Evolutionary conservation across 495 filamentous ascomycete genomes (phyloP), one percentile per base, ranked within the genome.

Genomic region (Friedmanniomyces endolithicus): DNA sequence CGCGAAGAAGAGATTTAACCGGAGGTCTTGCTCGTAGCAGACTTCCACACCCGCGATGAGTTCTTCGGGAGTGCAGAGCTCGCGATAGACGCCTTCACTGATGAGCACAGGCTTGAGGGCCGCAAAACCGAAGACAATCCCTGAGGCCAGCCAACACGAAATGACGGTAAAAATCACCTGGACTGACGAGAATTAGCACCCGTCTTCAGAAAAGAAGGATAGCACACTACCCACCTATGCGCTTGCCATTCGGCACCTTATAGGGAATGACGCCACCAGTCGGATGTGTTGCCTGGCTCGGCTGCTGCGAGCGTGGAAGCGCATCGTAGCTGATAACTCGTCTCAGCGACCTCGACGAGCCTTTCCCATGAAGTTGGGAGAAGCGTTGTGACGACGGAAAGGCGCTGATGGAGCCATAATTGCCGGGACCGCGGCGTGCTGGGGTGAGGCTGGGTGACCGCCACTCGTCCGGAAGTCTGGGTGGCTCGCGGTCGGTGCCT

Each of bases 21-120:
- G 43, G n/a, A 94, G 81, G 64, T 95, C 88, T 65, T 87, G 83
- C 63, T 78, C 73, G 40, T 74, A 73, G 65, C 83, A 87, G 20
- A 88, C 78, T 47, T 76, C 74, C 0, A 81, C 80, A 52, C 78
- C 71, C 11, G 74, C 67, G 37, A 80, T 72, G 20, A 85, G 56
- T 59, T 86, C 78, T 20, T 79, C 71, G 1, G 67, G 54, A 0
- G 72, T 74, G 61, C 87, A 94, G 0, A 71, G 64, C 29, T 86
- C 70, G 37, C 71, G 70, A 62, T 90, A 94, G 27, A 88, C 85
- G 0, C 80, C 81, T 68, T 90, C 84, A 48, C 71, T 65, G 53
- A 90, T 84, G 50, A 94, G 72, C 1, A 92, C 81, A 1, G 87
- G 86, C 64, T 94, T 94, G 51, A 94, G 69, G 27, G 87, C 87